A percentile compares a stretch with the other conserved stretches of the same genome.
Conservation (phyloP, 1,284 basidiomycete genomes). For the Xerocomus nothofagi region DNA sequence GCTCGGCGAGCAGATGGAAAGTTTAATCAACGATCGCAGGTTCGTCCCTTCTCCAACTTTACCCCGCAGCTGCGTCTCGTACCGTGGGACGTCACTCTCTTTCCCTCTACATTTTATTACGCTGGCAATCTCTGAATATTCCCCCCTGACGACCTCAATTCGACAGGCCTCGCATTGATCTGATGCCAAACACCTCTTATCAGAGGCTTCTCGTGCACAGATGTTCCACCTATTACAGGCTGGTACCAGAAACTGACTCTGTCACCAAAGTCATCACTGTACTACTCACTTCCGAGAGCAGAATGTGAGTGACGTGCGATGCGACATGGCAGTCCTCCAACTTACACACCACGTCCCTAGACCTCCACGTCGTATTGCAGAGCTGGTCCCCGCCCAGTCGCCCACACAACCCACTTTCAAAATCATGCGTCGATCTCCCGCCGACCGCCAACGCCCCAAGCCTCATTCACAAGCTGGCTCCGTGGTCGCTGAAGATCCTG, state of each 20-base stretch:
- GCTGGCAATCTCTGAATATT: slow-evolving; percentile 3
- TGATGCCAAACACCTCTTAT: slow-evolving; percentile 70
- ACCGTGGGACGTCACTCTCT: slow-evolving; percentile 1
- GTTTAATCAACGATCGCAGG: slow-evolving; percentile 70
- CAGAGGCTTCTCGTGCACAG: slow-evolving; percentile 81
- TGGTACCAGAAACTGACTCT: slow-evolving; percentile 66
- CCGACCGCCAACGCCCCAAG: slow-evolving; percentile 52
- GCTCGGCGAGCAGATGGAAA: slow-evolving; percentile 79
- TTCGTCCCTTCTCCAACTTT: slow-evolving; percentile 38
- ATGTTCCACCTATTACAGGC: slow-evolving; percentile 75
- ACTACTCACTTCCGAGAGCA: slow-evolving; percentile 56
- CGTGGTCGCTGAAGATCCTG: slow-evolving; percentile 67
- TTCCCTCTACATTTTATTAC: slow-evolving; percentile 2
- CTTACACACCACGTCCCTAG: slow-evolving; percentile 39
- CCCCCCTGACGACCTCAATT: slow-evolving; percentile 19
- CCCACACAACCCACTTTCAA: slow-evolving; percentile 71
- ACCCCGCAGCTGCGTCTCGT: background rate
- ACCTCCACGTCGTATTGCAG: slow-evolving; percentile 63
- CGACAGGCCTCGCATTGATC: slow-evolving; percentile 57
- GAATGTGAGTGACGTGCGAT: slow-evolving; percentile 56
- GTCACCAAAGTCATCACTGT: slow-evolving; percentile 61
- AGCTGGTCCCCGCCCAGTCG: slow-evolving; percentile 76
- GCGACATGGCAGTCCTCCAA: slow-evolving; percentile 3
- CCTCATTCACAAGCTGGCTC: slow-evolving; percentile 65
- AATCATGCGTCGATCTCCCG: slow-evolving; percentile 70